A percentile compares a stretch with the other conserved stretches of the same genome.
Evolutionary conservation across 73 alveolate genomes (phyloP).

Genomic region (Urostyla sp.): DNA sequence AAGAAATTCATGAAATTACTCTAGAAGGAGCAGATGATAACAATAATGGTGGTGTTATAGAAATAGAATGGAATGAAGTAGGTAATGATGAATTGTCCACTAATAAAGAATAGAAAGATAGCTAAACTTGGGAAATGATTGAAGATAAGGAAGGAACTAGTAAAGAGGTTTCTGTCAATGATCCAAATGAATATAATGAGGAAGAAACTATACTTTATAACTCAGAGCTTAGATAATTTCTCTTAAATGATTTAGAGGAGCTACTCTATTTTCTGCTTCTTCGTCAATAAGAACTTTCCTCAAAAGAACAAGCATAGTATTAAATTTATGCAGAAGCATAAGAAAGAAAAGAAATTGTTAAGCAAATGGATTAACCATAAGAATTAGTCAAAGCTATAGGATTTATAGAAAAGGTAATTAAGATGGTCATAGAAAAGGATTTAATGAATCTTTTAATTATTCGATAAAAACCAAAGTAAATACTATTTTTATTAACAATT

Average conservation of each 20-base stretch:
- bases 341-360: background rate
- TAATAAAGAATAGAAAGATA: background rate
- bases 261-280: conserved; percentile 1
- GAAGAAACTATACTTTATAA: conserved; percentile 39
- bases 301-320: conserved; percentile 17
- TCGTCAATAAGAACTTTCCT: background rate
- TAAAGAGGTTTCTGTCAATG: background rate
- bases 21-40: background rate
- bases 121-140: background rate
- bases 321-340: conserved; percentile 12
- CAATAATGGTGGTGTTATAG: background rate
- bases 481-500: background rate
- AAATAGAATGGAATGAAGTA: conserved; percentile 20
- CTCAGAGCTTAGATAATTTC: conserved; percentile 14
- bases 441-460: background rate
- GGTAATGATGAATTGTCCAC: background rate
- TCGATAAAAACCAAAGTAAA: conserved; percentile 30
- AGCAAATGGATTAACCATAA: conserved; percentile 12
- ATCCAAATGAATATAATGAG: background rate
- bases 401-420: background rate
- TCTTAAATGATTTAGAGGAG: conserved; percentile 33
- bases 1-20: background rate
- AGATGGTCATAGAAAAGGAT: conserved; percentile 5
- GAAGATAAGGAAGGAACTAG: background rate
- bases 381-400: background rate